Percentiles rank a stretch among this genome's conserved stretches.
These are phyloP conservation scores for Penicillium samsonianum DNA, from an alignment of 495 filamentous ascomycete species.

Conservation along the genomic window DNA sequence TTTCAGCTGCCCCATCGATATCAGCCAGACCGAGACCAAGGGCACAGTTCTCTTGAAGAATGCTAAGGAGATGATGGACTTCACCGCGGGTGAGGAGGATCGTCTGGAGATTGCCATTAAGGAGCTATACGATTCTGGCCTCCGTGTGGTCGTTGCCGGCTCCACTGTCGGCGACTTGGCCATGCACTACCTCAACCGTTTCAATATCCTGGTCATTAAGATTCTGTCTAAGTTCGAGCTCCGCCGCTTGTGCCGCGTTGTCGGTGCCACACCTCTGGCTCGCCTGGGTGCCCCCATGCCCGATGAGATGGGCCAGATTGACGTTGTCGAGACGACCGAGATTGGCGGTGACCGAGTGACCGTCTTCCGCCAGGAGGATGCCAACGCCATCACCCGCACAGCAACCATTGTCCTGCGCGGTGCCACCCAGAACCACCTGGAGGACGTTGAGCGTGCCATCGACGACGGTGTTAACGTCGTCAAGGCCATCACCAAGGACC, in stretches of 20 bases:
- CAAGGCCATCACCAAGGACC: conserved; percentile 94
- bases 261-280: conserved; percentile 93
- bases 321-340: conserved; percentile 95
- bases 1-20: conserved; percentile 95
- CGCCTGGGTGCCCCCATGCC: conserved; percentile 98
- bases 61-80: conserved; percentile 97
- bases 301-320: conserved; percentile 95
- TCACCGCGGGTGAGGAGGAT: conserved; percentile 93
- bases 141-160: conserved; percentile 89
- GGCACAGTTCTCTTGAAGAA: conserved; percentile 99
- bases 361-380: conserved; percentile 95
- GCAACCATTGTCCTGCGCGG: conserved; percentile 94
- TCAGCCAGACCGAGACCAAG: conserved; percentile 96
- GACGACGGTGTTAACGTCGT: conserved; percentile 99
- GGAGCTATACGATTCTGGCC: conserved; percentile 89
- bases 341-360: conserved; percentile 99
- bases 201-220: conserved; percentile 93
- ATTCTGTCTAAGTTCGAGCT: conserved; percentile 98
- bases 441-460: conserved; percentile 95
- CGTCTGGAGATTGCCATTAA: conserved; percentile 91
- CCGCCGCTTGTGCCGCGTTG: conserved; percentile 88
- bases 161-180: conserved; percentile 92
- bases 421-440: conserved; percentile 95
- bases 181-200: conserved; percentile 96
- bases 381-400: conserved; percentile 85